phyloP scores from a whole-genome alignment of 2,329 filamentous ascomycete species.

The Fusarium sp. region DNA sequence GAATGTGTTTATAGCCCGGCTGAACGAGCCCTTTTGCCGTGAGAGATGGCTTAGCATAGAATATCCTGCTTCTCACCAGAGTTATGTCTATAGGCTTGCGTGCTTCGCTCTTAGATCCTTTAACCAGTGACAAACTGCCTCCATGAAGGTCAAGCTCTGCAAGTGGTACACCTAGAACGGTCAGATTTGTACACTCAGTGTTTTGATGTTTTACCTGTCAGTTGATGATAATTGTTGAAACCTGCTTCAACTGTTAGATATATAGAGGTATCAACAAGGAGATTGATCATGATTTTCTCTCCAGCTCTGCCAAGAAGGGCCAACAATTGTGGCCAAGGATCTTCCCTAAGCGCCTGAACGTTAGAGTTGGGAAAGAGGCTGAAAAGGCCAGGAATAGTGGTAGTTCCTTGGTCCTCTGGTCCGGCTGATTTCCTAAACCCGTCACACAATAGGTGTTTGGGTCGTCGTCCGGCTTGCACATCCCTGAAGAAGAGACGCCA shows the following conservation, averaged over 20 bases:
- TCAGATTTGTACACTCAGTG: background rate
- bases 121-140: constrained; percentile 12
- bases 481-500: constrained; percentile 78
- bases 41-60: constrained; percentile 82
- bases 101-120: background rate
- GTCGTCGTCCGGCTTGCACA: constrained; percentile 59
- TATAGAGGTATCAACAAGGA: constrained; percentile 82
- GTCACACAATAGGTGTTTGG: constrained; percentile 84
- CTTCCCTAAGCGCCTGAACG: constrained; percentile 73
- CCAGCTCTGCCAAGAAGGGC: constrained; percentile 79
- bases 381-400: constrained; percentile 73
- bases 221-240: constrained; percentile 77
- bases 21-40: constrained; percentile 75
- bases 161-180: constrained; percentile 61
- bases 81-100: constrained; percentile 69
- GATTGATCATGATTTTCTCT: constrained; percentile 79
- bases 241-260: constrained; percentile 73
- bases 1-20: constrained; percentile 83
- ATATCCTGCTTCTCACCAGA: constrained; percentile 84
- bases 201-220: constrained; percentile 72
- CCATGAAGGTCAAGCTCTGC: constrained; percentile 56
- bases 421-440: constrained; percentile 72
- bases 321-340: constrained; percentile 81
- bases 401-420: constrained; percentile 47
- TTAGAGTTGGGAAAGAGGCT: constrained; percentile 75